Conservation (phyloP, 148 eudicot species). For the Pouteria glomerata region DNA sequence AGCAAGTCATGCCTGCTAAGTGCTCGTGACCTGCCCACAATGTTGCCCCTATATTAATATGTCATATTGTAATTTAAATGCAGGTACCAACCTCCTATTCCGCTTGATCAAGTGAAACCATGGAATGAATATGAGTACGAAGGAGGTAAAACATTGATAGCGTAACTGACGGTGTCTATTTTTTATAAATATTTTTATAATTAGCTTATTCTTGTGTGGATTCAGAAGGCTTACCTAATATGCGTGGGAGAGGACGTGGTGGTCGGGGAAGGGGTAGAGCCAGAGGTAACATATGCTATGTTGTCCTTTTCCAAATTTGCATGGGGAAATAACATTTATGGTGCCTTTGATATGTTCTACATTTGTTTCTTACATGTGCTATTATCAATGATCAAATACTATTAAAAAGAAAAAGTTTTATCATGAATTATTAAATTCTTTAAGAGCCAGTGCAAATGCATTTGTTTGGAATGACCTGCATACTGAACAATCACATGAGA, state of each 20-base stretch:
- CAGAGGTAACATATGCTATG: conserved; percentile 11
- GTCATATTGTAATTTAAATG: conserved; percentile 1
- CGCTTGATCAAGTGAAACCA: conserved; percentile 21
- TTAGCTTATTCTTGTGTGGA: background rate
- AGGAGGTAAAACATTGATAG: conserved; percentile 17
- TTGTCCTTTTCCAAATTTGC: background rate
- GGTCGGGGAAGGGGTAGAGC: conserved; percentile 24
- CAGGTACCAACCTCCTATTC: conserved; percentile 29
- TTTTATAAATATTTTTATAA: background rate
- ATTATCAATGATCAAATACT: no score
- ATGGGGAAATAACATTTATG: background rate
- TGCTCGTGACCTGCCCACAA: background rate
- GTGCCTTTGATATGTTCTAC: background rate
- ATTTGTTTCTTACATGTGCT: background rate
- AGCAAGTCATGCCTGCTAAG: no score
- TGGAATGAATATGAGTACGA: conserved; percentile 22
- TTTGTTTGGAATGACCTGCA: no score
- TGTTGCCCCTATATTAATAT: no score
- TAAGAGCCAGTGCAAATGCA: no score
- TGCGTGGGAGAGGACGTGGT: conserved; percentile 25
- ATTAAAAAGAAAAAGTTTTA: no score
- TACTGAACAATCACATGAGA: no score
- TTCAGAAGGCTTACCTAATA: conserved; percentile 20
- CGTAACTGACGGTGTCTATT: background rate
- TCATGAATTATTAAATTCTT: no score